Evolutionary conservation across 2,329 filamentous ascomycete genomes (phyloP).

Genomic region (Aspergillus nomiae): DNA sequence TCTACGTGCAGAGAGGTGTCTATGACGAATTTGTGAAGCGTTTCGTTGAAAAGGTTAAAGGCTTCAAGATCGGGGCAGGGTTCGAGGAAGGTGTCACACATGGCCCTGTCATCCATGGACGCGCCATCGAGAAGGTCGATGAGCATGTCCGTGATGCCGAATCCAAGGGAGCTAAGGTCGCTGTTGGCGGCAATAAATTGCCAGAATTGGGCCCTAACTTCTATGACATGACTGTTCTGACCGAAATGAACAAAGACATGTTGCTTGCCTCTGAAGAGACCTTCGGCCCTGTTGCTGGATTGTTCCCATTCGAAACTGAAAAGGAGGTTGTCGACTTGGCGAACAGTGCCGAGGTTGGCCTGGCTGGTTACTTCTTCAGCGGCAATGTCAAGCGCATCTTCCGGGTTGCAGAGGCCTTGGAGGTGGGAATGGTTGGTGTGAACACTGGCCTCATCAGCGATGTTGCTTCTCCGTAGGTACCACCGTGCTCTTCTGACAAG

Average conservation of each 20-base stretch:
- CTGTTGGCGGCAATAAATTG: slow-evolving; percentile 73
- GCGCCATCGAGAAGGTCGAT: slow-evolving; percentile 77
- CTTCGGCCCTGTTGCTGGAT: slow-evolving; percentile 87
- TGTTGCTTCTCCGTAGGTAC: slow-evolving; percentile 50
- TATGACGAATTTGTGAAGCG: slow-evolving; percentile 56
- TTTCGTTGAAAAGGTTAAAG: slow-evolving; percentile 57
- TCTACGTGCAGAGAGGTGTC: slow-evolving; percentile 55
- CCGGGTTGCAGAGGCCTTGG: slow-evolving; percentile 60
- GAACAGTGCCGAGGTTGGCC: slow-evolving; percentile 79
- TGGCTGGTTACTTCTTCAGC: slow-evolving; percentile 93
- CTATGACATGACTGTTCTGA: slow-evolving; percentile 85
- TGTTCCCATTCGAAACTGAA: slow-evolving; percentile 88
- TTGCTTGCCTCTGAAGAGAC: slow-evolving; percentile 84
- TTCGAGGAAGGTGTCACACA: slow-evolving; percentile 51
- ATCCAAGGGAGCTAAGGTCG: slow-evolving; percentile 72
- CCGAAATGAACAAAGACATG: slow-evolving; percentile 85
- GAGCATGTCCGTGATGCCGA: slow-evolving; percentile 78
- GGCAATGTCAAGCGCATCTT: slow-evolving; percentile 60
- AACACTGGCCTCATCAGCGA: slow-evolving; percentile 70
- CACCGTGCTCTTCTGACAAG: not conserved
- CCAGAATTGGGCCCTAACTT: slow-evolving; percentile 80
- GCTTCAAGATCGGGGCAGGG: slow-evolving; percentile 50
- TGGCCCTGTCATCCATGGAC: slow-evolving; percentile 68
- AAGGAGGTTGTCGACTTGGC: slow-evolving; percentile 83
- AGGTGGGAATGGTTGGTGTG: slow-evolving; percentile 59